Conservation (phyloP, 1,284 basidiomycete genomes). For the Trametes hirsuta region DNA sequence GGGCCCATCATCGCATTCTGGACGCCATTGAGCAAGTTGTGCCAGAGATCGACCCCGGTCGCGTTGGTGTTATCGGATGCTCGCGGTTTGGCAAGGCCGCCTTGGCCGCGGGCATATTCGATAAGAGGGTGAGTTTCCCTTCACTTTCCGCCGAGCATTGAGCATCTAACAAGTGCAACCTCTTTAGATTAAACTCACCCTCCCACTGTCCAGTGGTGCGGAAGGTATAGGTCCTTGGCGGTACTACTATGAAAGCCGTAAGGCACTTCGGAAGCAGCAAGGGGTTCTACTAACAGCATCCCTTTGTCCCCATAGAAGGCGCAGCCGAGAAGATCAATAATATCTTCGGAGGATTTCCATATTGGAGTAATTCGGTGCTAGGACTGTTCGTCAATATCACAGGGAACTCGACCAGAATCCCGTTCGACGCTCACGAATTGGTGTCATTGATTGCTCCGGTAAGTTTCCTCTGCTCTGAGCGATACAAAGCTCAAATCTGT, state of each 20-base stretch:
- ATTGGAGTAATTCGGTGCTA: slow-evolving; percentile 15
- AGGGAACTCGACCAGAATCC: slow-evolving; percentile 12
- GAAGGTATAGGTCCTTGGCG: slow-evolving; percentile 22
- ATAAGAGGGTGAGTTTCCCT: slow-evolving; percentile 2
- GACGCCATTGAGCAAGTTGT: slow-evolving; percentile 19
- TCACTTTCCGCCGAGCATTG: not conserved
- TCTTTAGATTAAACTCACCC: slow-evolving; percentile 11
- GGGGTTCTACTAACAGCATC: not conserved
- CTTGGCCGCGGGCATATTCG: slow-evolving; percentile 20
- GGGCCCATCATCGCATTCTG: slow-evolving; percentile 17
- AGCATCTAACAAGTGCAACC: not conserved
- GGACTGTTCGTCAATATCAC: slow-evolving; percentile 20
- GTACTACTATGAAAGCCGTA: slow-evolving; percentile 21
- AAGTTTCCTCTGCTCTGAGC: not conserved
- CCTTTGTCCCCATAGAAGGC: slow-evolving; percentile 1
- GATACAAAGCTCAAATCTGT: too few relatives aligned
- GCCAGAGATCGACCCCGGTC: slow-evolving; percentile 13
- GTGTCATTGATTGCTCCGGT: slow-evolving; percentile 22
- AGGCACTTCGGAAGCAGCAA: not conserved
- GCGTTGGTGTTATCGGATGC: slow-evolving; percentile 18
- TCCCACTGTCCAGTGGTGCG: slow-evolving; percentile 17
- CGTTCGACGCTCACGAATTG: slow-evolving; percentile 20
- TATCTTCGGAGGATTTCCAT: slow-evolving; percentile 13
- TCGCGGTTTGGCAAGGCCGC: slow-evolving; percentile 20
- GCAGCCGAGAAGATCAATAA: slow-evolving; percentile 20